Percentiles rank a stretch among this genome's conserved stretches.
These are phyloP conservation scores for Aspergillus melleus DNA, from an alignment of 2,329 filamentous ascomycete genomes.

Conservation along the genomic window DNA sequence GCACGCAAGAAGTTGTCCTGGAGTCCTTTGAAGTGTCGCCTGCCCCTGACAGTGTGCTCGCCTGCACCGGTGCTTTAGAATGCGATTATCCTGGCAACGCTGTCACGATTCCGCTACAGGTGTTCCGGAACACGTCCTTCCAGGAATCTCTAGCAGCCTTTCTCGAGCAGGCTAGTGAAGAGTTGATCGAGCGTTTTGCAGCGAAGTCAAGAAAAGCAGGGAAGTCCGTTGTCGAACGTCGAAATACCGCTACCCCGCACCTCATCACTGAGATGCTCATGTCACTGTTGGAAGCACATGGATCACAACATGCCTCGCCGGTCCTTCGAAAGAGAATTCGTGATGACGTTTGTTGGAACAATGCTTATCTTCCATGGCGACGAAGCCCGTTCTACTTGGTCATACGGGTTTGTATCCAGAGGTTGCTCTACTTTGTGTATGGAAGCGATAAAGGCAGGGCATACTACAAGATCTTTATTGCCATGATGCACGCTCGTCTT, in stretches of 20 bases:
- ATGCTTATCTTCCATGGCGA: constrained; percentile 2
- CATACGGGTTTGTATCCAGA: constrained; percentile 1
- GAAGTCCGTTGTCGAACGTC: background rate
- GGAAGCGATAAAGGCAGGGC: background rate
- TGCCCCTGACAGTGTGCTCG: background rate
- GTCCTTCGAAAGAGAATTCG: background rate
- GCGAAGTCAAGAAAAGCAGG: background rate
- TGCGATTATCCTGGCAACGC: constrained; percentile 2
- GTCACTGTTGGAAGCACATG: background rate
- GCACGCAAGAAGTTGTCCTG: background rate
- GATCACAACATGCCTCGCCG: background rate
- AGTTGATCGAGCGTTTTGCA: constrained; percentile 1
- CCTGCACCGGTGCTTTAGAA: background rate
- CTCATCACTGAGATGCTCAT: constrained; percentile 4
- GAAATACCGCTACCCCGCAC: background rate
- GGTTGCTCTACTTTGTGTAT: background rate
- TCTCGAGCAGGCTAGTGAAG: constrained; percentile 1
- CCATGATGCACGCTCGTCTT: background rate
- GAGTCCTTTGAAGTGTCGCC: constrained; percentile 1
- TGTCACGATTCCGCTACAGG: background rate
- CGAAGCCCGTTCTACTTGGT: constrained; percentile 4
- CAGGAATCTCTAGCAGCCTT: background rate
- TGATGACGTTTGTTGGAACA: constrained; percentile 6
- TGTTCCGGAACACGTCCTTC: background rate
- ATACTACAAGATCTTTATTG: background rate